A percentile compares a stretch with the other conserved stretches of the same genome.
Evolutionary conservation across 441 rosid genomes (phyloP).

Genomic region (Gossypium aridum): DNA sequence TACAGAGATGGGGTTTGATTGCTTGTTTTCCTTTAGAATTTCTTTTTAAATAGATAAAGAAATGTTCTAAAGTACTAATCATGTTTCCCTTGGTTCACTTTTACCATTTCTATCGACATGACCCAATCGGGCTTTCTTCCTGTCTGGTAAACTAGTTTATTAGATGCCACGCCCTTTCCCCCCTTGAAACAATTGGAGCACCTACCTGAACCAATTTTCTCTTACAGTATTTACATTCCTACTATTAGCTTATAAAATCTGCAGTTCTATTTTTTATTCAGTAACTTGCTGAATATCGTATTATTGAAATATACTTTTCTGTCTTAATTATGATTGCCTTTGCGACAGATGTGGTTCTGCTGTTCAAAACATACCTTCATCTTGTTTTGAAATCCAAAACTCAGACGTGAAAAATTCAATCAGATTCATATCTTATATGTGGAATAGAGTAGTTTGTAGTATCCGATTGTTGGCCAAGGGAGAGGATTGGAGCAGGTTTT

Average conservation of each 20-base stretch:
- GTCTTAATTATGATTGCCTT: slow-evolving; percentile 8
- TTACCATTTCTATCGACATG: neutral
- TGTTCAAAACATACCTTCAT: slow-evolving; percentile 35
- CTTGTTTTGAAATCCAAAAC: slow-evolving; percentile 59
- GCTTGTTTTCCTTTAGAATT: neutral
- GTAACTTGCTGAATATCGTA: neutral
- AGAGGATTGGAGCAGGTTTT: slow-evolving; percentile 60
- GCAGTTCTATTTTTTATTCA: neutral
- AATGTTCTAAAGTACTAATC: neutral
- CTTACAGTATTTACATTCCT: neutral
- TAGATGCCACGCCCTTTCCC: neutral
- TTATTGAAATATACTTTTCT: neutral
- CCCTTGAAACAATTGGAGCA: neutral
- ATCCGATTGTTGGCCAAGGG: slow-evolving; percentile 48
- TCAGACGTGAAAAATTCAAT: slow-evolving; percentile 37
- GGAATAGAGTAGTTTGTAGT: slow-evolving; percentile 48
- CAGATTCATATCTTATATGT: slow-evolving; percentile 31
- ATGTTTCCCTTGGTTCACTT: neutral
- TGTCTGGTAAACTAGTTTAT: neutral
- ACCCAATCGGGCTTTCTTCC: neutral
- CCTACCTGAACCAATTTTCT: neutral
- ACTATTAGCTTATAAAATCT: neutral
- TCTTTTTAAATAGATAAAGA: neutral
- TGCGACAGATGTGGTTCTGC: slow-evolving; percentile 46
- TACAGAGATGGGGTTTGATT: neutral